Evolutionary conservation across 2,329 filamentous ascomycete species (phyloP), one percentile per base, ranked within the genome.

Genomic region (Penicillium corylophilum): DNA sequence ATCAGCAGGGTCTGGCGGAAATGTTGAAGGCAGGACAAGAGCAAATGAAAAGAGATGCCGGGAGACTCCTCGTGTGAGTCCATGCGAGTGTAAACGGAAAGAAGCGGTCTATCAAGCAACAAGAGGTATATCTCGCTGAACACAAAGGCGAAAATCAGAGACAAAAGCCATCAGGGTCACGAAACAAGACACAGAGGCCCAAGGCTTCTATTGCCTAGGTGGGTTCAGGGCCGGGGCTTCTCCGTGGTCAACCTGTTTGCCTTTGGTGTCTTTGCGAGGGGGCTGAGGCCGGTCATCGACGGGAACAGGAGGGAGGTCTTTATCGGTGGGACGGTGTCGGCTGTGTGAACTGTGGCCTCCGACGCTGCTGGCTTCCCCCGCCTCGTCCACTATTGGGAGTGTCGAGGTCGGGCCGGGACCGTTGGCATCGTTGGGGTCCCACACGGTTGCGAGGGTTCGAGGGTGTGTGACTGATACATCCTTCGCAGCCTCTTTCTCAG

Each of bases 331-430:
- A 28, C 59, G 62, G 44, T 66, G 57, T 56, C 64, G 64, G 71
- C 80, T 82, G 51, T 75, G 74, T 20, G 78, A 79, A 64, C 82
- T 83, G 48, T 80, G 79, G 26, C 79, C 82, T 1, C 84, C 83
- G 22, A 84, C 80, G 53, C 87, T 89, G 7, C 80, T 82, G 9
- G 79, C 86, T 70, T 96, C 93, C 5, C 85, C 88, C n/a, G 85
- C 87, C 72, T 97, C 93, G 61, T 96, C 89, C 6, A 97, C 91
- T 9, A 96, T 86, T 0, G 93, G 93, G 2, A 97, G 75, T 1
- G 80, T 84, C 28, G 79, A 78, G 12, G 80, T 77, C 23, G 67
- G 67, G 12, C 78, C 71, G 13, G 80, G 78, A 74, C 80, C 65
- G 68, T 68, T 64, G 69, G 84, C 68, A 62, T 87, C 78, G 64